A percentile compares a stretch with the other conserved stretches of the same genome.
These are phyloP conservation scores for Cochlearia excelsa DNA, from an alignment of 345 rosid genomes.

Conservation along the genomic window DNA sequence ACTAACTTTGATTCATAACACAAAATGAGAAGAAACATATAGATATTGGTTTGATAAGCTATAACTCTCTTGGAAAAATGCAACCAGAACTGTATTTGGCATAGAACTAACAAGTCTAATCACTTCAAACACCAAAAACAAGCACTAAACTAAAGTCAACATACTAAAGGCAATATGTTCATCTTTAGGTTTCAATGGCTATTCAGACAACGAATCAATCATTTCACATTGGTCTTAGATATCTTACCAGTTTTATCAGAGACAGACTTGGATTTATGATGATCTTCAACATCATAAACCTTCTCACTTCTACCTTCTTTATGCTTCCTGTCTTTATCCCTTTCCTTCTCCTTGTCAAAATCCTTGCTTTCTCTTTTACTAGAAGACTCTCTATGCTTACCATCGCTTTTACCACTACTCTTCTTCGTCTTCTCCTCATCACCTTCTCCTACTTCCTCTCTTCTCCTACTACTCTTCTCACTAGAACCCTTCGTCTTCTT, in stretches of 20 bases:
- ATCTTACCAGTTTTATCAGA: constrained; percentile 71
- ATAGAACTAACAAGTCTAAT: too few species aligned
- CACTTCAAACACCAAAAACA: too few species aligned
- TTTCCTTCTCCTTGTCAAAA: constrained; percentile 39
- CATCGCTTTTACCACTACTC: constrained; percentile 35
- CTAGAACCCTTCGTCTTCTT: constrained; percentile 57
- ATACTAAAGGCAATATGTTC: too few species aligned
- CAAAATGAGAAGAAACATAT: background rate
- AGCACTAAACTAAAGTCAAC: too few species aligned
- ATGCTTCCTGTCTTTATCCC: constrained; percentile 50
- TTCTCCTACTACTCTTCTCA: constrained; percentile 69
- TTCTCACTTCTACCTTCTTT: constrained; percentile 61
- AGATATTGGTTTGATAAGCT: too few species aligned
- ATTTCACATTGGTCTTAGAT: background rate
- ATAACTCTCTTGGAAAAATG: background rate
- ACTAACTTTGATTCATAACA: background rate
- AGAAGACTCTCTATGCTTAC: constrained; percentile 62
- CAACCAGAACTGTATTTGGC: background rate
- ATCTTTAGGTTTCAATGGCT: too few species aligned
- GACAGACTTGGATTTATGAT: constrained; percentile 40
- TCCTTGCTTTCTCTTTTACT: constrained; percentile 64
- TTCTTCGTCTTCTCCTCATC: constrained; percentile 41
- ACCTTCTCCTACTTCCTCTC: constrained; percentile 47
- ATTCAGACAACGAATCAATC: too few species aligned
- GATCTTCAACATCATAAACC: constrained; percentile 45